Evolutionary conservation across 371 early-diverging fungal species (phyloP).

Genomic region (Mucor racemosus): DNA sequence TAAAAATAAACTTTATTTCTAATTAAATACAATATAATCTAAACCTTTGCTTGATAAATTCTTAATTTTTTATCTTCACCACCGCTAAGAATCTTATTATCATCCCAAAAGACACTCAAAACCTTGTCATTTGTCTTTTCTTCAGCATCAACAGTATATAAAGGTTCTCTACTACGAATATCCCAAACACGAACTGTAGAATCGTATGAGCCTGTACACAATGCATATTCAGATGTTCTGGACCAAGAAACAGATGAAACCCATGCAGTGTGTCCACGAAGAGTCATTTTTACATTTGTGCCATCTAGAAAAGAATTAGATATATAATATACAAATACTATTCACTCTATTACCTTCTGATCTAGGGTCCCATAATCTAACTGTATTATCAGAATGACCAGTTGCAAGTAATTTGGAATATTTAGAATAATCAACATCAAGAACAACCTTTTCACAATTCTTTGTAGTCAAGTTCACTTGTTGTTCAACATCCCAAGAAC

Average conservation of each 20-base stretch:
- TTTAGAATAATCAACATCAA: conserved; percentile 74
- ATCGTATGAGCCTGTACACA: conserved; percentile 89
- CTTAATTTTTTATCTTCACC: conserved; percentile 85
- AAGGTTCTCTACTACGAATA: conserved; percentile 78
- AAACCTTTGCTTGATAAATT: conserved; percentile 64
- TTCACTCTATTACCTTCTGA: conserved; percentile 54
- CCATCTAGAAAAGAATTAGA: conserved; percentile 48
- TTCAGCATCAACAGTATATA: conserved; percentile 67
- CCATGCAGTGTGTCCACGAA: conserved; percentile 83
- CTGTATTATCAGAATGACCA: conserved; percentile 81
- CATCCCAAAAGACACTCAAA: conserved; percentile 80
- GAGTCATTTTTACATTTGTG: conserved; percentile 76
- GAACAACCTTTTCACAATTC: conserved; percentile 89
- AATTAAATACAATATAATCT: conserved; percentile 6
- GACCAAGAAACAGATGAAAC: conserved; percentile 89
- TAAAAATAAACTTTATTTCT: conserved; percentile 9
- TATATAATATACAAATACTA: neutral
- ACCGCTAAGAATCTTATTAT: conserved; percentile 75
- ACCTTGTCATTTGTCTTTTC: conserved; percentile 67
- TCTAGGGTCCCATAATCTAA: conserved; percentile 92
- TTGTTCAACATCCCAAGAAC: conserved; percentile 87
- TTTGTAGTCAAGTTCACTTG: conserved; percentile 77
- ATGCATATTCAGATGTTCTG: conserved; percentile 68
- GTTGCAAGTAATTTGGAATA: conserved; percentile 78
- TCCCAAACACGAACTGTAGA: conserved; percentile 93